phyloP scores from a whole-genome alignment of 768 basidiomycete species.

The Tylopilus vinaceipallidus region DNA sequence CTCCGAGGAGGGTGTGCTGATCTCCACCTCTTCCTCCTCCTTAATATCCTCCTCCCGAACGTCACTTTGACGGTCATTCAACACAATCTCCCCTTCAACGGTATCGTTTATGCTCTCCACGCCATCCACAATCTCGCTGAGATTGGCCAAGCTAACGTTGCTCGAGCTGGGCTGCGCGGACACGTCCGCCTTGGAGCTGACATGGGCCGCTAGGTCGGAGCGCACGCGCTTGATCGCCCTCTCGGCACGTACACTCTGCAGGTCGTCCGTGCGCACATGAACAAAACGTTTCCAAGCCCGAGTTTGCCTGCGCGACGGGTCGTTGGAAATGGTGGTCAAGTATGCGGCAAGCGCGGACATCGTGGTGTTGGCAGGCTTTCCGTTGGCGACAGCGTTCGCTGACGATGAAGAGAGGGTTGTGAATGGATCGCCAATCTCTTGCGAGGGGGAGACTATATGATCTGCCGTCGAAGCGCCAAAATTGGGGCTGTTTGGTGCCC shows the following conservation, averaged over 20 bases:
- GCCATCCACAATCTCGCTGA: slow-evolving; percentile 33
- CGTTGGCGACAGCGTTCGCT: slow-evolving; percentile 16
- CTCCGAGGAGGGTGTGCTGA: background rate
- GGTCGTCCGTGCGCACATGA: slow-evolving; percentile 79
- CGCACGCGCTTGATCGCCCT: slow-evolving; percentile 85
- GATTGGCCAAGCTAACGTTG: slow-evolving; percentile 28
- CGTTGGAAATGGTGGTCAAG: slow-evolving; percentile 75
- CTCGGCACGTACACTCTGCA: slow-evolving; percentile 84
- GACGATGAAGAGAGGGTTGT: slow-evolving; percentile 37
- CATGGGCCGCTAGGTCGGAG: slow-evolving; percentile 79
- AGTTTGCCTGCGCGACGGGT: slow-evolving; percentile 55
- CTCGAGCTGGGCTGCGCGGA: slow-evolving; percentile 22
- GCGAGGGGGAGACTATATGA: slow-evolving; percentile 47
- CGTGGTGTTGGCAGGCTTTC: slow-evolving; percentile 41
- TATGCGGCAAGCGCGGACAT: slow-evolving; percentile 75
- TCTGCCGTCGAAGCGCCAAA: slow-evolving; percentile 33
- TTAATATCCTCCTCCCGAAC: slow-evolving; percentile 24
- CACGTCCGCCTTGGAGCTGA: slow-evolving; percentile 37
- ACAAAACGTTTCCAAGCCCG: slow-evolving; percentile 86
- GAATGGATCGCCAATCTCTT: slow-evolving; percentile 66
- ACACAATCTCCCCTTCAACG: slow-evolving; percentile 21
- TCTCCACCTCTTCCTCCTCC: slow-evolving; percentile 27
- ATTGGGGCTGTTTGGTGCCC: slow-evolving; percentile 29
- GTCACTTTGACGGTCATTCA: slow-evolving; percentile 16
- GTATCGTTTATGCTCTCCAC: slow-evolving; percentile 32